These are phyloP conservation scores for Globisporangium sylvaticum DNA, from an alignment of 352 stramenopile species.

Conservation along the genomic window DNA sequence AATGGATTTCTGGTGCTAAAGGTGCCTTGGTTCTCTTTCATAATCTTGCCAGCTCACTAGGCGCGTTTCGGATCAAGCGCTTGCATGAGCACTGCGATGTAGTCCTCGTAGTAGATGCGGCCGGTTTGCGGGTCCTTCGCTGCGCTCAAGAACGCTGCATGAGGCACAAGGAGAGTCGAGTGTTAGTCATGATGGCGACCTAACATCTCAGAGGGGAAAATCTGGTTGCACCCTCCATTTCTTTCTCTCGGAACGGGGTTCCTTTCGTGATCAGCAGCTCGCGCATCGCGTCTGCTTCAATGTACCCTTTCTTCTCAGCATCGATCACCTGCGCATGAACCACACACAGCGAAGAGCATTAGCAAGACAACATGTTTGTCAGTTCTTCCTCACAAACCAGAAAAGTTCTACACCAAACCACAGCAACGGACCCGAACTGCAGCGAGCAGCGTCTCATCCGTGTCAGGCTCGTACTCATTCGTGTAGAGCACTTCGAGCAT, in stretches of 20 bases:
- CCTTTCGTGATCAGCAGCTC: constrained; percentile 88
- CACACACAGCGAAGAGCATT: neutral
- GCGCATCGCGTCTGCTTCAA: constrained; percentile 86
- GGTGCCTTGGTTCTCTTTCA: neutral
- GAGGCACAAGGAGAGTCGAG: neutral
- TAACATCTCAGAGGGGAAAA: neutral
- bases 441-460: constrained; percentile 83
- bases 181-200: neutral
- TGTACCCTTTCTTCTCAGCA: constrained; percentile 80
- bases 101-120: constrained; percentile 91
- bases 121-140: constrained; percentile 85
- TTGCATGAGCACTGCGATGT: constrained; percentile 76
- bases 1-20: neutral
- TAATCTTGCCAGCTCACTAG: neutral
- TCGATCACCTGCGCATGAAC: constrained; percentile 48
- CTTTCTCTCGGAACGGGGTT: constrained; percentile 88
- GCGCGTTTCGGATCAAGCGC: constrained; percentile 39
- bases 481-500: constrained; percentile 90
- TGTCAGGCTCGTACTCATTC: constrained; percentile 87
- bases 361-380: neutral
- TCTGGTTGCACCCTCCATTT: constrained; percentile 66
- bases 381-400: neutral
- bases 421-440: constrained; percentile 48
- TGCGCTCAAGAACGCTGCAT: constrained; percentile 66
- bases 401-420: neutral